Percentiles rank a stretch among this genome's conserved stretches.
Conservation (phyloP, 202 grass and related monocot genomes). For the Elaeis oleifera region DNA sequence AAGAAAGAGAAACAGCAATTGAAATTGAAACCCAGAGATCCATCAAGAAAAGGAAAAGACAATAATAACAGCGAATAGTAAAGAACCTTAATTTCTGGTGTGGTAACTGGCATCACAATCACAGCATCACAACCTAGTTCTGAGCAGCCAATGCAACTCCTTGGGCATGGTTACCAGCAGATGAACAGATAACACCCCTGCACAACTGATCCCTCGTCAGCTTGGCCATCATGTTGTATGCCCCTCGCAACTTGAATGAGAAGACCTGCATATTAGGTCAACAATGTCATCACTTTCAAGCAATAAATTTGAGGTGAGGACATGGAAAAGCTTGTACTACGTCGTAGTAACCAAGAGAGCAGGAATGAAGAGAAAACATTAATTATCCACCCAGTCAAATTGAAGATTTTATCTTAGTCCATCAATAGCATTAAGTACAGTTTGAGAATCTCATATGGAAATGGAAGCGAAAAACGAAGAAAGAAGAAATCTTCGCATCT, state of each 20-base stretch:
- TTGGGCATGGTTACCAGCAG: conserved; percentile 98
- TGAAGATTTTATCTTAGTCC: too few relatives aligned
- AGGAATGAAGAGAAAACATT: too few relatives aligned
- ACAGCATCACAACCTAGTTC: conserved; percentile 72
- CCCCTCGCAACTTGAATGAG: conserved; percentile 92
- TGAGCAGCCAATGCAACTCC: conserved; percentile 88
- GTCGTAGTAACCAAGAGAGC: too few relatives aligned
- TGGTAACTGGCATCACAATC: conserved; percentile 96
- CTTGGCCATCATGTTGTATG: conserved; percentile 98
- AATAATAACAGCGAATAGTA: not conserved
- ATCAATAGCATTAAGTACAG: too few relatives aligned
- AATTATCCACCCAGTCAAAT: too few relatives aligned
- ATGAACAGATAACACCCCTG: conserved; percentile 88
- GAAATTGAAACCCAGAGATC: not conserved
- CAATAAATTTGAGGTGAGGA: too few relatives aligned
- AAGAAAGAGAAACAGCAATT: conserved; percentile 7
- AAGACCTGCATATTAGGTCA: conserved; percentile 44
- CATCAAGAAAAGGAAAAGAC: not conserved
- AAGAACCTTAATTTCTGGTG: conserved; percentile 92
- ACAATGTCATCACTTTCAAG: too few relatives aligned
- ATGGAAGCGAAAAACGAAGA: too few relatives aligned
- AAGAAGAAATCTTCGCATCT: too few relatives aligned
- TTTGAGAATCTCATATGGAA: too few relatives aligned
- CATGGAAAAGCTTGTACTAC: too few relatives aligned
- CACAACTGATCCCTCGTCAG: conserved; percentile 62